A percentile compares a stretch with the other conserved stretches of the same genome.
phyloP scores from a whole-genome alignment of 148 eudicot genomes.

The Vaccinium vitisidaea region DNA sequence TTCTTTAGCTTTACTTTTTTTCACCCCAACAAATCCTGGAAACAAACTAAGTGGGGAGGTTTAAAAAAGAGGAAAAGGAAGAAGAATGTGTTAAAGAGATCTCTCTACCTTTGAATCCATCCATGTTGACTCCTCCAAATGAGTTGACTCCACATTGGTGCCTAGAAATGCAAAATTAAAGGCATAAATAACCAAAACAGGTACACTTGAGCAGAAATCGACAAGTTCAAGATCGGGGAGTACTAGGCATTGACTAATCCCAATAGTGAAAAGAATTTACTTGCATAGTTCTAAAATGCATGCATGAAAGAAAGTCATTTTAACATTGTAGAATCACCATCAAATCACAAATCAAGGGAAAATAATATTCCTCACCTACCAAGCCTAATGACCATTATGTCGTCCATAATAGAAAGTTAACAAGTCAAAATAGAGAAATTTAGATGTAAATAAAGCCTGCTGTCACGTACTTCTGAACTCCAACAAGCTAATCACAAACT shows the following conservation, averaged over 20 bases:
- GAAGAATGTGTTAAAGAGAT: slow-evolving; percentile 6
- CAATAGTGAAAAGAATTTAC: not conserved
- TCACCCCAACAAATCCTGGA: not conserved
- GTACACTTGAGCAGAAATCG: not conserved
- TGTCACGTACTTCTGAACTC: not conserved
- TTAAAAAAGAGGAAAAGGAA: not conserved
- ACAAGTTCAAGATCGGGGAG: slow-evolving; percentile 7
- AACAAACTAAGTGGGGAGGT: not conserved
- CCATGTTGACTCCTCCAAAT: slow-evolving; percentile 46
- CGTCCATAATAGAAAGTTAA: too few relatives aligned
- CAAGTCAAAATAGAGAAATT: not conserved
- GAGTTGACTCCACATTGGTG: slow-evolving; percentile 34
- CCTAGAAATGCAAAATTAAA: slow-evolving; percentile 23
- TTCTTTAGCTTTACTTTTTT: not conserved
- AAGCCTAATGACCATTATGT: not conserved
- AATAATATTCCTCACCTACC: not conserved
- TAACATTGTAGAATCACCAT: not conserved
- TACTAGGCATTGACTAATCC: slow-evolving; percentile 5
- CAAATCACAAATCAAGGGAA: not conserved
- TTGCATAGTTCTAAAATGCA: not conserved
- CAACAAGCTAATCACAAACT: not conserved
- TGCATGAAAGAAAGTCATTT: not conserved
- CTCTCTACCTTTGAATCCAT: slow-evolving; percentile 43
- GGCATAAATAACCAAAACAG: slow-evolving; percentile 1
- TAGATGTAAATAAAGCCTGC: not conserved